These are phyloP conservation scores for Cyclocybe cylindracea DNA, from an alignment of 768 basidiomycete species.

Conservation along the genomic window DNA sequence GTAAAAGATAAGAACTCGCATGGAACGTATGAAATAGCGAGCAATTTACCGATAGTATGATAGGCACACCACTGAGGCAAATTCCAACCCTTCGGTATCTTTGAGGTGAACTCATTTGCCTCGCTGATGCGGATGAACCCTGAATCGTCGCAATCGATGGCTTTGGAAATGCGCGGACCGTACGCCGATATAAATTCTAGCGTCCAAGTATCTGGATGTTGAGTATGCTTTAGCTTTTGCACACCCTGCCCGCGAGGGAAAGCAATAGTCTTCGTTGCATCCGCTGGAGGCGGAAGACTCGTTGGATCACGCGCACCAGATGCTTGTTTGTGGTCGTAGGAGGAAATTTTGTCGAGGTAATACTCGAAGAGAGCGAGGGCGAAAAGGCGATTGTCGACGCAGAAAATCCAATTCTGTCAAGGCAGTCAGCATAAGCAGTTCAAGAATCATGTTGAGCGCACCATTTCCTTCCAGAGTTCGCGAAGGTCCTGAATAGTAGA, in stretches of 20 bases:
- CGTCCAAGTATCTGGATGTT: conserved; percentile 5
- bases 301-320: background rate
- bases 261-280: background rate
- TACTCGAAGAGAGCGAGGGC: conserved; percentile 10
- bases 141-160: conserved; percentile 10
- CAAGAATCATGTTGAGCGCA: background rate
- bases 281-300: background rate
- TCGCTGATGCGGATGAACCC: conserved; percentile 15
- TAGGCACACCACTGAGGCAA: conserved; percentile 14
- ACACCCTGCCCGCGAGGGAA: background rate
- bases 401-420: conserved; percentile 13
- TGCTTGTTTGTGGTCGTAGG: background rate
- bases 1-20: background rate
- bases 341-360: conserved; percentile 6
- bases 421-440: background rate
- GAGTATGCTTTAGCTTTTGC: background rate
- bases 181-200: conserved; percentile 3
- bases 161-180: conserved; percentile 3
- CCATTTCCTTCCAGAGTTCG: conserved; percentile 8
- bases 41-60: conserved; percentile 2
- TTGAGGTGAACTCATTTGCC: conserved; percentile 8
- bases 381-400: conserved; percentile 12
- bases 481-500: background rate
- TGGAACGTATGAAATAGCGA: background rate
- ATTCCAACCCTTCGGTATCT: conserved; percentile 12